These are phyloP conservation scores for Russula emetica DNA, from an alignment of 768 basidiomycete species.

Conservation along the genomic window DNA sequence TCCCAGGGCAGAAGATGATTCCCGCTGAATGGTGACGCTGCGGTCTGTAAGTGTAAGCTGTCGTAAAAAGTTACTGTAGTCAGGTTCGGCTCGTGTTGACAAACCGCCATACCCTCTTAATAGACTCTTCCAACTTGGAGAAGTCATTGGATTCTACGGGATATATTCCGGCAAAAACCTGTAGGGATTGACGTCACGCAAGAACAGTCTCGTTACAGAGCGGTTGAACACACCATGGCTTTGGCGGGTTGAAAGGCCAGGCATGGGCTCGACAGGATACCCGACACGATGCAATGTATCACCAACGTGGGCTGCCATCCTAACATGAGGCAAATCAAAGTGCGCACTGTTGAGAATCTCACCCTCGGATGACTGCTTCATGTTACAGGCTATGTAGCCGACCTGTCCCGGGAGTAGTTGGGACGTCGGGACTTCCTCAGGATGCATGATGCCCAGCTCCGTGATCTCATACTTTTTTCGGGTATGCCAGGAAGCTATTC, in stretches of 20 bases:
- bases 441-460: conserved; percentile 85
- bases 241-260: conserved; percentile 87
- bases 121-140: conserved; percentile 91
- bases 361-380: conserved; percentile 98
- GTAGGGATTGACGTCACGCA: background rate
- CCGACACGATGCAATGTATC: conserved; percentile 85
- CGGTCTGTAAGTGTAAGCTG: conserved; percentile 83
- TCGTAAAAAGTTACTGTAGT: conserved; percentile 13
- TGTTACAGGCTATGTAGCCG: conserved; percentile 89
- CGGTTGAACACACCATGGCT: conserved; percentile 65
- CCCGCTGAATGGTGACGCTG: conserved; percentile 84
- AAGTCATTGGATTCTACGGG: conserved; percentile 91
- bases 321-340: conserved; percentile 6
- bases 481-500: conserved; percentile 78
- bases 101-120: conserved; percentile 62
- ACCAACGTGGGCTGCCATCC: conserved; percentile 73
- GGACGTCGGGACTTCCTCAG: conserved; percentile 75
- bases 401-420: conserved; percentile 75
- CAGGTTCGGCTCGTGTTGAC: conserved; percentile 18
- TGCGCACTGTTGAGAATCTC: conserved; percentile 6
- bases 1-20: conserved; percentile 90
- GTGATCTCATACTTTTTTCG: conserved; percentile 85
- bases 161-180: conserved; percentile 95
- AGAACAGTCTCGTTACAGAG: background rate
- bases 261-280: conserved; percentile 71